Evolutionary conservation across 73 alveolate genomes (phyloP).

Genomic region (Paramecium sonneborni): DNA sequence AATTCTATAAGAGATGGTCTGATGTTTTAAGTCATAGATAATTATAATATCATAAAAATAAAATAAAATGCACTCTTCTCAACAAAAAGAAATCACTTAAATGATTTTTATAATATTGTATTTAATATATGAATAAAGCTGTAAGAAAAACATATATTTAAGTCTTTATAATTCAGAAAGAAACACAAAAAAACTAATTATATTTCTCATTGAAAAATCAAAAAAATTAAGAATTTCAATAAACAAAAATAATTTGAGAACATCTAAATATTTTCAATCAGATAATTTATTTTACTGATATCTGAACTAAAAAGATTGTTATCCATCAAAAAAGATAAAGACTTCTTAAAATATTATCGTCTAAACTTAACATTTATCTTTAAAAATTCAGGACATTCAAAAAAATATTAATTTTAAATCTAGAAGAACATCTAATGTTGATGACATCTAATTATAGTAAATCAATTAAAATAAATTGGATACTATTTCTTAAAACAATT

Average conservation of each 20-base stretch:
- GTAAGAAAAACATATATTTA: background rate
- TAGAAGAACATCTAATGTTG: background rate
- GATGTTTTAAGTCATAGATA: slow-evolving; percentile 34
- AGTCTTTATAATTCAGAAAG: background rate
- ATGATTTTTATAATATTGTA: background rate
- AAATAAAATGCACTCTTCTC: slow-evolving; percentile 18
- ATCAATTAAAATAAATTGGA: background rate
- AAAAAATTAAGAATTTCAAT: no score
- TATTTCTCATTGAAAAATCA: no score
- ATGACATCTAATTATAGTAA: background rate
- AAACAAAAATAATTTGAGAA: no score
- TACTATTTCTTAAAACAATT: background rate
- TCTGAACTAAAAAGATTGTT: no score
- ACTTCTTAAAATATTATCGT: background rate
- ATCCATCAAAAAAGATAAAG: no score
- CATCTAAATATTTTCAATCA: no score
- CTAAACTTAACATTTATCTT: background rate
- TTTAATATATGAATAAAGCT: background rate
- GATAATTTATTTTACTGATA: no score
- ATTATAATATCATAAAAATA: slow-evolving; percentile 6
- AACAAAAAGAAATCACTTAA: slow-evolving; percentile 45
- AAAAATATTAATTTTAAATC: background rate
- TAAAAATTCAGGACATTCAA: no score
- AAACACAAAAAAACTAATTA: background rate
- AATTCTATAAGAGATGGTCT: slow-evolving; percentile 32